Percentiles rank a stretch among this genome's conserved stretches.
Evolutionary conservation across 2,329 filamentous ascomycete genomes (phyloP).

Genomic region (Helminthosporium solani): DNA sequence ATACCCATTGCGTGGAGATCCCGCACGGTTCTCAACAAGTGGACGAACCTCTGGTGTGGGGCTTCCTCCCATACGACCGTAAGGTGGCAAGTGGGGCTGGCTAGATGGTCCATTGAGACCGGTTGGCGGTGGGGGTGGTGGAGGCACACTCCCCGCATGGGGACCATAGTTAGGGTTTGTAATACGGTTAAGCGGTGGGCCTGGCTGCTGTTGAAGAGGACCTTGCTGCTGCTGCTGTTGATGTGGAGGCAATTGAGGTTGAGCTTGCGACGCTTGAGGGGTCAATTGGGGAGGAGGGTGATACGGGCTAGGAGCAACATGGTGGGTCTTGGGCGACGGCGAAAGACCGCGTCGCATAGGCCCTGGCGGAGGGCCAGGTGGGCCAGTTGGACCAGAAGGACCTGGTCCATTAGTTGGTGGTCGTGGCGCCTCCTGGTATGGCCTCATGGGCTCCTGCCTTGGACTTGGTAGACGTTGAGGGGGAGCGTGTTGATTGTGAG

Average conservation of each 20-base stretch:
- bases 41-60: constrained; percentile 82
- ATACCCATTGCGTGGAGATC: constrained; percentile 88
- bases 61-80: constrained; percentile 67
- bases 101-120: constrained; percentile 51
- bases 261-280: constrained; percentile 54
- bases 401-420: constrained; percentile 48
- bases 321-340: constrained; percentile 60
- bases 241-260: constrained; percentile 41
- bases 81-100: constrained; percentile 61
- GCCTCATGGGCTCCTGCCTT: constrained; percentile 68
- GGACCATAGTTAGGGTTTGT: constrained; percentile 51
- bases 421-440: constrained; percentile 67
- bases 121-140: constrained; percentile 59
- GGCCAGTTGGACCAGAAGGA: constrained; percentile 42
- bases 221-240: constrained; percentile 30
- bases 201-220: constrained; percentile 50
- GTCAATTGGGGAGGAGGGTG: constrained; percentile 48
- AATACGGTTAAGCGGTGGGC: constrained; percentile 51
- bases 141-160: constrained; percentile 50
- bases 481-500: constrained; percentile 62
- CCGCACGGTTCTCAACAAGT: constrained; percentile 78
- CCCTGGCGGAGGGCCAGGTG: constrained; percentile 44
- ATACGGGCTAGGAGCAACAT: constrained; percentile 56
- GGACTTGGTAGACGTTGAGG: constrained; percentile 71
- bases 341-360: constrained; percentile 54